Conservation (phyloP, 2,329 filamentous ascomycete genomes). For the Albophoma yamanashiensis region DNA sequence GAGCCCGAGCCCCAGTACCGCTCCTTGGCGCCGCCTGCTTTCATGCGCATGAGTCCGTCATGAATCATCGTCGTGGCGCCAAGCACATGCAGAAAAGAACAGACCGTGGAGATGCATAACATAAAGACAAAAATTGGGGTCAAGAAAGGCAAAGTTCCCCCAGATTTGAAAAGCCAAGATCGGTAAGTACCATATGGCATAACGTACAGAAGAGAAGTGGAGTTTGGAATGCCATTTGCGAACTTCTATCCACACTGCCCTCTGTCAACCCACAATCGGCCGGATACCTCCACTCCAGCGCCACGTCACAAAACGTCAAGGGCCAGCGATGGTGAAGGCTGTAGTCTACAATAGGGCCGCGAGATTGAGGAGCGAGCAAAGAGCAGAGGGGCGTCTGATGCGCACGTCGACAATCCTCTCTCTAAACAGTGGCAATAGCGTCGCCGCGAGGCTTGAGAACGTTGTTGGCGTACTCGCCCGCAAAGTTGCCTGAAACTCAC, state of each 20-base stretch:
- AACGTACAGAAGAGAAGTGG: conserved; percentile 25
- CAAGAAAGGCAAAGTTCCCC: conserved; percentile 1
- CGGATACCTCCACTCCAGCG: background rate
- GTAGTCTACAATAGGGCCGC: background rate
- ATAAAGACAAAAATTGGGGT: conserved; percentile 3
- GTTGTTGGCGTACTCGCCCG: conserved; percentile 38
- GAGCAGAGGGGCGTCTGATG: background rate
- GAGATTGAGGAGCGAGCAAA: background rate
- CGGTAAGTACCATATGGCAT: conserved; percentile 20
- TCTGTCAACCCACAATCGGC: background rate
- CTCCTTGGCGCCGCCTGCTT: conserved; percentile 3
- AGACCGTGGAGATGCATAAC: background rate
- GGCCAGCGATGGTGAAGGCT: background rate
- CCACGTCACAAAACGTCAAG: background rate
- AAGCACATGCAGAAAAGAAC: conserved; percentile 5
- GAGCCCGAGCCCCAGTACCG: conserved; percentile 2
- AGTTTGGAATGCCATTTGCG: conserved; percentile 5
- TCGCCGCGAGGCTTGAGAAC: conserved; percentile 28
- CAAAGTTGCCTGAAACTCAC: conserved; percentile 35
- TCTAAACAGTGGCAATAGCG: conserved; percentile 15
- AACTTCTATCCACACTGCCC: conserved; percentile 2
- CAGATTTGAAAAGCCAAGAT: conserved; percentile 14
- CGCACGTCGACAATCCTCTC: background rate
- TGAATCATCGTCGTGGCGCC: conserved; percentile 8
- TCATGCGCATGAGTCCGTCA: conserved; percentile 5